Conservation (phyloP, 2,329 filamentous ascomycete genomes). For the Macrophomina pseudophaseolina region DNA sequence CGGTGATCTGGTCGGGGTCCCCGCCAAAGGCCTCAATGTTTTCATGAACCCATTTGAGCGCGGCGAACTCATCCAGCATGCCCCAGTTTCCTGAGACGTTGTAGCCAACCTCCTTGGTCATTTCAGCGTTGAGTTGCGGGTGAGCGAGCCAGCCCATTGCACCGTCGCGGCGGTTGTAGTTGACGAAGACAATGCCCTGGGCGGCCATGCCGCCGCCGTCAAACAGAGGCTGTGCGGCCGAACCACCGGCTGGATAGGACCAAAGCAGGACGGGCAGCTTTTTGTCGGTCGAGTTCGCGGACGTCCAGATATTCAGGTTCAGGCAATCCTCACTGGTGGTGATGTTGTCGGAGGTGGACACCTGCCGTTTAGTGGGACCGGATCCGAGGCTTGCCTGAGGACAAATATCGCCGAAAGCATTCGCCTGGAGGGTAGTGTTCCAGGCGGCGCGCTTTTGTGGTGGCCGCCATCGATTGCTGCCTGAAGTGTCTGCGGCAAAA, state of each 20-base stretch:
- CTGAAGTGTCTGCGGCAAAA: slow-evolving; percentile 27
- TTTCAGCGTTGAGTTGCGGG: slow-evolving; percentile 57
- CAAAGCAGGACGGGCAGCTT: slow-evolving; percentile 48
- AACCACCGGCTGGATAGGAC: slow-evolving; percentile 30
- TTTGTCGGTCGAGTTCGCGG: slow-evolving; percentile 37
- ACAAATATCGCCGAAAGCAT: slow-evolving; percentile 23
- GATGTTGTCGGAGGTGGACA: background rate
- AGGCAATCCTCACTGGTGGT: slow-evolving; percentile 53
- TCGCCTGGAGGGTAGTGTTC: slow-evolving; percentile 23
- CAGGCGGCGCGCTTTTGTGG: slow-evolving; percentile 15
- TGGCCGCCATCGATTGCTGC: slow-evolving; percentile 20
- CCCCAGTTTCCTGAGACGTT: slow-evolving; percentile 58
- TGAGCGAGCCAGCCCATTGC: slow-evolving; percentile 74
- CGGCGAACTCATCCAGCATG: slow-evolving; percentile 52
- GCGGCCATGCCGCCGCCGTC: slow-evolving; percentile 29
- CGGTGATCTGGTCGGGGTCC: slow-evolving; percentile 43
- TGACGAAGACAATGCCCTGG: slow-evolving; percentile 73
- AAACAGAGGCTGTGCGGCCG: slow-evolving; percentile 25
- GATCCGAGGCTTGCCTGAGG: background rate
- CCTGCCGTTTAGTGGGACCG: slow-evolving; percentile 7
- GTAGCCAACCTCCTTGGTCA: slow-evolving; percentile 56
- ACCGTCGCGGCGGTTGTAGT: slow-evolving; percentile 77
- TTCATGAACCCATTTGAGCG: slow-evolving; percentile 52
- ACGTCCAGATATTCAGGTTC: slow-evolving; percentile 52
- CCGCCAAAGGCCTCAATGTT: slow-evolving; percentile 52